Evolutionary conservation across 2,329 filamentous ascomycete species (phyloP).

Genomic region (Cryphonectria naterciae): DNA sequence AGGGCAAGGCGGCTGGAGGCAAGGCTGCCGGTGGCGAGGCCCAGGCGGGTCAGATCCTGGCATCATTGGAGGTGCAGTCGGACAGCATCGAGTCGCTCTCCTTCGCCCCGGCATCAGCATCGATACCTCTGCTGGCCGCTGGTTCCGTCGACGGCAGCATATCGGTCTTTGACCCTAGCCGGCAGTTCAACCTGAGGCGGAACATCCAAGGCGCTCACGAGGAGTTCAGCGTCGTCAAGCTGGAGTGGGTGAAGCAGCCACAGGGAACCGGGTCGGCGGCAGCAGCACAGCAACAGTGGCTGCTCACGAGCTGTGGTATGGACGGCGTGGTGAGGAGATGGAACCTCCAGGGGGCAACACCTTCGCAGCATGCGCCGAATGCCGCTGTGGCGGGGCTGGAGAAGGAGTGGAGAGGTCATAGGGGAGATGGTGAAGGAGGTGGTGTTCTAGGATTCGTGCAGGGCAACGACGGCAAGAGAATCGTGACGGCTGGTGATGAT

Average conservation of each 20-base stretch:
- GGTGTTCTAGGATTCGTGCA: slow-evolving; percentile 93
- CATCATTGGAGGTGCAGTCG: slow-evolving; percentile 77
- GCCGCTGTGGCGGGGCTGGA: slow-evolving; percentile 70
- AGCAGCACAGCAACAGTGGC: slow-evolving; percentile 55
- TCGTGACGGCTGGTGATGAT: slow-evolving; percentile 93
- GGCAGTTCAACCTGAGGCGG: slow-evolving; percentile 83
- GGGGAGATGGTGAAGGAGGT: slow-evolving; percentile 82
- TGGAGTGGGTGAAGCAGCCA: slow-evolving; percentile 75
- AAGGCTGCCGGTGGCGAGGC: slow-evolving; percentile 38
- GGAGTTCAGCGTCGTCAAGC: slow-evolving; percentile 87
- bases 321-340: slow-evolving; percentile 89
- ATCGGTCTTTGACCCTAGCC: slow-evolving; percentile 82
- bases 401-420: slow-evolving; percentile 89
- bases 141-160: slow-evolving; percentile 78
- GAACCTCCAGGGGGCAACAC: slow-evolving; percentile 67
- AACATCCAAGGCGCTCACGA: slow-evolving; percentile 84
- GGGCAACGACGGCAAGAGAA: slow-evolving; percentile 69
- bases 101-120: slow-evolving; percentile 59
- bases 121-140: slow-evolving; percentile 57
- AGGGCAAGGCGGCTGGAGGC: slow-evolving; percentile 33
- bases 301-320: slow-evolving; percentile 87
- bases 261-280: slow-evolving; percentile 15
- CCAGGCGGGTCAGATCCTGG: slow-evolving; percentile 67
- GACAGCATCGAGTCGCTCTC: slow-evolving; percentile 77
- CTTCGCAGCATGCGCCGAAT: slow-evolving; percentile 27